phyloP scores from a whole-genome alignment of 2,329 filamentous ascomycete species.

The Monilinia polystroma region DNA sequence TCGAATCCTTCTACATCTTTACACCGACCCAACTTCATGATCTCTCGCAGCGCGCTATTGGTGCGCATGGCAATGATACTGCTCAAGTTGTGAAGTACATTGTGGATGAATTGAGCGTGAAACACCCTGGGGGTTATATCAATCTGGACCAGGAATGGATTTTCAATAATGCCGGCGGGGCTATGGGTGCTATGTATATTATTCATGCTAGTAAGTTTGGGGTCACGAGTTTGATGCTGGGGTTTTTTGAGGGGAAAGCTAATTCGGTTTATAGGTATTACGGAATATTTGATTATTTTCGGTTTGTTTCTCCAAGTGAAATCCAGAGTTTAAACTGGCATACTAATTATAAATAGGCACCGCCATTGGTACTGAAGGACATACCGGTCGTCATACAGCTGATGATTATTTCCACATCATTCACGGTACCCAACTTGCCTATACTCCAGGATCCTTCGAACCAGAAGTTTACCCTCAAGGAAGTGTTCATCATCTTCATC shows the following conservation, averaged over 20 bases:
- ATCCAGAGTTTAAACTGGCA: background rate
- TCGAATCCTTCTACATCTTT: conserved; percentile 69
- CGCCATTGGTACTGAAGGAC: conserved; percentile 80
- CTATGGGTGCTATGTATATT: conserved; percentile 90
- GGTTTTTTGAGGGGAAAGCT: conserved; percentile 21
- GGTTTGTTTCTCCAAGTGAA: conserved; percentile 43
- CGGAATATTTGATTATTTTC: conserved; percentile 89
- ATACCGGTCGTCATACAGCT: conserved; percentile 83
- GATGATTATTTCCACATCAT: conserved; percentile 96
- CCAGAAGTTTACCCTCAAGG: conserved; percentile 70
- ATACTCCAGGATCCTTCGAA: conserved; percentile 65
- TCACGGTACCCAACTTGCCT: conserved; percentile 72
- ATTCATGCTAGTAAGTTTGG: conserved; percentile 72
- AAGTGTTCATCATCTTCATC: conserved; percentile 67
- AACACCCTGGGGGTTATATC: conserved; percentile 51
- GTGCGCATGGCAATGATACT: conserved; percentile 73
- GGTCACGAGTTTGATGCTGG: conserved; percentile 15
- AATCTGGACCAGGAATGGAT: conserved; percentile 79
- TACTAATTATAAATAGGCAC: conserved; percentile 50
- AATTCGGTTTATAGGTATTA: conserved; percentile 55
- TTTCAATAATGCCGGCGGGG: conserved; percentile 88
- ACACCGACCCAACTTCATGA: conserved; percentile 65
- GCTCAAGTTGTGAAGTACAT: conserved; percentile 67
- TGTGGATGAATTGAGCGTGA: conserved; percentile 61
- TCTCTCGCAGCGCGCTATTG: conserved; percentile 64